phyloP scores from a whole-genome alignment of 116 monocot genomes.

The Trichopus zeylanicus region DNA sequence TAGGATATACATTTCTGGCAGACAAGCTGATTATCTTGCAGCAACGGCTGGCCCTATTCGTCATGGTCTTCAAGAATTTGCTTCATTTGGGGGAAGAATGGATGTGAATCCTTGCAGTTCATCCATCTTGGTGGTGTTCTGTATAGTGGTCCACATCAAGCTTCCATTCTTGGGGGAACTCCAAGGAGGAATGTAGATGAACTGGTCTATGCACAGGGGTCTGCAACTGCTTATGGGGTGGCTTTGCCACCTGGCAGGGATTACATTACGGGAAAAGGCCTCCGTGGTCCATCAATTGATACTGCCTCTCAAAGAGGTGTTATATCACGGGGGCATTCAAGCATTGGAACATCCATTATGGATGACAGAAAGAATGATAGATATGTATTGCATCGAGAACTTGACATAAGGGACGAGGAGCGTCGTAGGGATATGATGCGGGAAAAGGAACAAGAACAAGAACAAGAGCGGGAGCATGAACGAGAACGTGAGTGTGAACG shows the following conservation, averaged over 20 bases:
- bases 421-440: conserved; percentile 64
- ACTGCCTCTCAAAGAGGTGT: conserved; percentile 50
- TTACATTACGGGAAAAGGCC: conserved; percentile 66
- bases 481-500: conserved; percentile 21
- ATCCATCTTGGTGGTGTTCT: conserved; percentile 49
- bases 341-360: conserved; percentile 36
- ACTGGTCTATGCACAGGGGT: conserved; percentile 54
- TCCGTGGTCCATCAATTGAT: conserved; percentile 38
- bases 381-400: conserved; percentile 49
- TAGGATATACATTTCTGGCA: conserved; percentile 93
- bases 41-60: conserved; percentile 56
- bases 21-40: conserved; percentile 93
- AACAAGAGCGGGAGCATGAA: conserved; percentile 17
- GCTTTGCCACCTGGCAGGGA: conserved; percentile 82
- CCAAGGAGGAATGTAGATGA: conserved; percentile 67
- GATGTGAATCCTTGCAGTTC: conserved; percentile 66
- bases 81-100: conserved; percentile 57
- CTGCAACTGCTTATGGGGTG: conserved; percentile 61
- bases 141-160: conserved; percentile 52
- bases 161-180: conserved; percentile 72
- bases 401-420: conserved; percentile 80
- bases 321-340: conserved; percentile 46
- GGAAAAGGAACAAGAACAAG: conserved; percentile 61
- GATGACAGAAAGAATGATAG: conserved; percentile 64
- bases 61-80: conserved; percentile 56